phyloP scores from a whole-genome alignment of 176 grass and related monocot species.

The Phyllostachys edulis region DNA sequence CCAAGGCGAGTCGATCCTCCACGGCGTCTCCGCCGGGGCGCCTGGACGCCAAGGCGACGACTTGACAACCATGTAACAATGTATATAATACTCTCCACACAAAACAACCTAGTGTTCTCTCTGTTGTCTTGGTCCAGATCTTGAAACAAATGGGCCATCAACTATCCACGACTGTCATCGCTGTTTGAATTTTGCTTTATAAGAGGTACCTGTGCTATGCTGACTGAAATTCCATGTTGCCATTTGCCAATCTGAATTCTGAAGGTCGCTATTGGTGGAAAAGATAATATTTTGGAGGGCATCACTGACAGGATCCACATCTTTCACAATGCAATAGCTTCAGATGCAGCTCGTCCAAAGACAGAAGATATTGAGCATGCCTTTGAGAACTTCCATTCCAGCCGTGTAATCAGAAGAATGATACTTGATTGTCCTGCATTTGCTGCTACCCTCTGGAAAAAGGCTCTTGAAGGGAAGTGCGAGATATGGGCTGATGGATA shows the following conservation, averaged over 20 bases:
- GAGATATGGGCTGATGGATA: slow-evolving; percentile 68
- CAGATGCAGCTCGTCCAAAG: slow-evolving; percentile 57
- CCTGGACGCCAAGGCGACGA: too few species aligned
- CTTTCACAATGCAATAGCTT: slow-evolving; percentile 75
- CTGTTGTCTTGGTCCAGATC: neutral
- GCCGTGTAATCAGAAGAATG: slow-evolving; percentile 66
- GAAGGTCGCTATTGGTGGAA: slow-evolving; percentile 72
- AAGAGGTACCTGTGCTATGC: neutral
- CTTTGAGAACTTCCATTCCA: slow-evolving; percentile 83
- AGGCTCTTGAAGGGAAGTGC: slow-evolving; percentile 64
- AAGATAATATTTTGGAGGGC: slow-evolving; percentile 61
- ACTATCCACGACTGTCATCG: neutral
- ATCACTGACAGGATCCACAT: slow-evolving; percentile 37
- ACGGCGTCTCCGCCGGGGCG: too few species aligned
- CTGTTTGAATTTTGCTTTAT: neutral
- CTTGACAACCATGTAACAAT: too few species aligned
- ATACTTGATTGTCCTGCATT: slow-evolving; percentile 63
- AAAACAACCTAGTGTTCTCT: neutral
- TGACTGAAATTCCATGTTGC: neutral
- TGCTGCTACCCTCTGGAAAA: slow-evolving; percentile 72
- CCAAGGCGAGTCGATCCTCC: too few species aligned
- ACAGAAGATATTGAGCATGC: slow-evolving; percentile 69
- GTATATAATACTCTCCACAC: neutral
- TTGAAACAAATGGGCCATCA: neutral
- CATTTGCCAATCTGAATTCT: slow-evolving; percentile 39